Base-by-base conservation (phyloP, 139 green algal species). In the Mychonastes homosphaera region DNA sequence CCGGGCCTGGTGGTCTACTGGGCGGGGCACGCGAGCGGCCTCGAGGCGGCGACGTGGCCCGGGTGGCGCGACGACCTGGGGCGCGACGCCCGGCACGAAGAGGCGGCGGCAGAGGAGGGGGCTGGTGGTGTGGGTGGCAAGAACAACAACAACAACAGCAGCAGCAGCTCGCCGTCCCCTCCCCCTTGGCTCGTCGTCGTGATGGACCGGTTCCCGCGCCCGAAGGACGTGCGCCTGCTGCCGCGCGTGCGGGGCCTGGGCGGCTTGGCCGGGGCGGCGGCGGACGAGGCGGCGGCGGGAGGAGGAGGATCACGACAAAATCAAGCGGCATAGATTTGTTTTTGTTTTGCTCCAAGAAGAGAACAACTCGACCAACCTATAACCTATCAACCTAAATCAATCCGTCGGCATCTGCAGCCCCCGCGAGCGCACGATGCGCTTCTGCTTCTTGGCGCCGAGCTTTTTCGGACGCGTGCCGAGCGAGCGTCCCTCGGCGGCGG, bases 1-100 rank as follows among this genome's bases (percentile, higher is more conserved):
- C 75, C 88, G 3, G 88, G 88, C 8, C 66, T 90, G 44, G 83
- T 96, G 6, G 88, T 96, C 54, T 95, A 96, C 72, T 96, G 88
- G 88, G 85, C 89, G 63, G 86, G 85, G 21, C 89, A 73, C 57
- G 49, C 93, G 2, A 63, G 66, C 3, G 81, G 83, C 18, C 53
- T 95, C 19, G 58, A 78, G 28, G 23, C 47, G 18, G 63, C 53
- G 18, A 27, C n/a, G n/a, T n/a, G n/a, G n/a, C n/a, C n/a, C n/a
- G n/a, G n/a, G n/a, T n/a, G n/a, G n/a, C n/a, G n/a, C n/a, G n/a
- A n/a, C n/a, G n/a, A n/a, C n/a, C n/a, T n/a, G n/a, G n/a, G n/a
- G n/a, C n/a, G n/a, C n/a, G 28, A 32, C 13, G 58, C 53, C 33
- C 30, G 43, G 33, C 16, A 41, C 4, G 46, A 4, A 32, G 24